These are phyloP conservation scores for Lindgomyces ingoldianus DNA, from an alignment of 495 filamentous ascomycete genomes.

Conservation along the genomic window DNA sequence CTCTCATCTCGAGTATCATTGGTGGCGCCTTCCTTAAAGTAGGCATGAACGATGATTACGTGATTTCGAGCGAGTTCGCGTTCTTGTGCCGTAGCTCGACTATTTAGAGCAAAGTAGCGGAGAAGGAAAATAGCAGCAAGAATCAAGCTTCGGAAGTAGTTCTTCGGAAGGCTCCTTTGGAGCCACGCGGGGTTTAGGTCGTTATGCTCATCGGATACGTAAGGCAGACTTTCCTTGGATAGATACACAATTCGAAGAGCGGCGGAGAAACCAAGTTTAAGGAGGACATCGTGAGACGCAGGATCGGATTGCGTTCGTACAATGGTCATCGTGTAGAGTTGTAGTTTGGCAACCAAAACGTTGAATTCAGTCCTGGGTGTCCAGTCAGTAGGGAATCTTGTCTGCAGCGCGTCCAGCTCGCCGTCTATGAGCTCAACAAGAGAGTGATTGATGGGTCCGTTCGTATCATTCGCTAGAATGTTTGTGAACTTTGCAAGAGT, in stretches of 20 bases:
- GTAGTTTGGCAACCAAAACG: slow-evolving; percentile 16
- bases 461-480: slow-evolving; percentile 2
- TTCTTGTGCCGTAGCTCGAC: slow-evolving; percentile 6
- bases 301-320: slow-evolving; percentile 10
- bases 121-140: slow-evolving; percentile 21
- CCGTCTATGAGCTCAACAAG: slow-evolving; percentile 17
- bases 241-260: slow-evolving; percentile 18
- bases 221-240: slow-evolving; percentile 1
- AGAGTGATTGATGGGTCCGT: slow-evolving; percentile 3
- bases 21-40: slow-evolving; percentile 1
- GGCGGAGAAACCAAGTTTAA: slow-evolving; percentile 11
- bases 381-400: neutral
- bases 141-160: slow-evolving; percentile 4
- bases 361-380: slow-evolving; percentile 10
- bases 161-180: slow-evolving; percentile 16
- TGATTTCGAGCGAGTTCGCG: slow-evolving; percentile 22
- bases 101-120: slow-evolving; percentile 26
- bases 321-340: slow-evolving; percentile 21
- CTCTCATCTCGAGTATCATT: neutral
- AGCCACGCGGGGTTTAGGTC: neutral
- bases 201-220: neutral
- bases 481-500: slow-evolving; percentile 13
- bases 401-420: slow-evolving; percentile 7
- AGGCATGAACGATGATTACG: slow-evolving; percentile 9
- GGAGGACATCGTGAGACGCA: slow-evolving; percentile 6